Percentiles rank a stretch among this genome's conserved stretches.
Evolutionary conservation across 139 green algal genomes (phyloP).

Genomic region (Chlorella sp.): DNA sequence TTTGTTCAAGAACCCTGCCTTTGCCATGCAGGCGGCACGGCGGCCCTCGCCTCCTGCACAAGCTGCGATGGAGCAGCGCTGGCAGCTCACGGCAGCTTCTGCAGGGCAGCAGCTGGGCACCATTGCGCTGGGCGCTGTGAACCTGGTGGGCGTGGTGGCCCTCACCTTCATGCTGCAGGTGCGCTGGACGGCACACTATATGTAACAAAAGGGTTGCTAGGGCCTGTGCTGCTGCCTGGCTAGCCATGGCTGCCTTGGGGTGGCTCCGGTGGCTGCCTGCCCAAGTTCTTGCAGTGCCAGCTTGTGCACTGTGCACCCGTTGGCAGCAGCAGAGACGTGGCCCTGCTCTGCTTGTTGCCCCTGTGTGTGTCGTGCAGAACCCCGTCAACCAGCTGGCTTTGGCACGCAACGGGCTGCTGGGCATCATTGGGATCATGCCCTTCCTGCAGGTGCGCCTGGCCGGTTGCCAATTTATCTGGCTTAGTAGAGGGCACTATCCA

Average conservation of each 20-base stretch:
- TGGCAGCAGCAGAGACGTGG: too few species aligned
- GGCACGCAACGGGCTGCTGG: slow-evolving; percentile 47
- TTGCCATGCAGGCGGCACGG: not conserved
- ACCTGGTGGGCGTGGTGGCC: slow-evolving; percentile 87
- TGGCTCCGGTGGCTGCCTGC: too few species aligned
- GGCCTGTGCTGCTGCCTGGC: too few species aligned
- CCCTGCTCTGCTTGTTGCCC: too few species aligned
- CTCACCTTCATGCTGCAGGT: slow-evolving; percentile 59
- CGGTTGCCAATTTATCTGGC: not conserved
- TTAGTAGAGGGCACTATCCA: not conserved
- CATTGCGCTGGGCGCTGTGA: slow-evolving; percentile 74
- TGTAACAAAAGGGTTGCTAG: too few species aligned
- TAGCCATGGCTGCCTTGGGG: too few species aligned
- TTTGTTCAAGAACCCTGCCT: not conserved
- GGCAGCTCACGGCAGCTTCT: slow-evolving; percentile 56
- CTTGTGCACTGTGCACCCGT: too few species aligned
- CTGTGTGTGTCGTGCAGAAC: not conserved
- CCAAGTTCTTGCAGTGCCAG: too few species aligned
- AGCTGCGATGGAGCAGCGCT: slow-evolving; percentile 23
- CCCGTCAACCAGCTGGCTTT: slow-evolving; percentile 50
- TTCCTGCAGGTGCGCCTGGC: slow-evolving; percentile 45
- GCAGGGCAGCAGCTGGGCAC: slow-evolving; percentile 59
- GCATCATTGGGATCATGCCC: slow-evolving; percentile 57
- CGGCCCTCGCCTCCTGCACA: not conserved
- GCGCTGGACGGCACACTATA: too few species aligned